These are phyloP conservation scores for Silene noctiflora DNA, from an alignment of 179 eudicot genomes.

Conservation along the genomic window DNA sequence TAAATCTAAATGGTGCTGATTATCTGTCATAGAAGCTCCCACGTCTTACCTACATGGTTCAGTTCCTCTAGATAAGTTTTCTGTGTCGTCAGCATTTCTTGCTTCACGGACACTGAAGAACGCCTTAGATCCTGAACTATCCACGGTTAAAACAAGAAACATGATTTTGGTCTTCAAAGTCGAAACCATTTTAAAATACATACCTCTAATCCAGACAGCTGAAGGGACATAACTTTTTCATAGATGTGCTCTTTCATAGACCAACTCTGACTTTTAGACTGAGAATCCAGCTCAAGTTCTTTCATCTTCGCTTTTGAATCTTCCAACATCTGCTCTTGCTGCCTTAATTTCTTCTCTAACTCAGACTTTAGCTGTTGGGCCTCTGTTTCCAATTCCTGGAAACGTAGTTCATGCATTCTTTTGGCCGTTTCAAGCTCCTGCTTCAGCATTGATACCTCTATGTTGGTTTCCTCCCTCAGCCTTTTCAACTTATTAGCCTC, in stretches of 20 bases:
- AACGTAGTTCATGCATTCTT: conserved; percentile 46
- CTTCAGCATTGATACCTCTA: conserved; percentile 47
- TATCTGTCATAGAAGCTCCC: conserved; percentile 14
- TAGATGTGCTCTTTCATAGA: conserved; percentile 54
- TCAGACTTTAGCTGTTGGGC: conserved; percentile 39
- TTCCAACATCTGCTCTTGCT: conserved; percentile 38
- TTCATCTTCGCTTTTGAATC: conserved; percentile 38
- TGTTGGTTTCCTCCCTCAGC: conserved; percentile 45
- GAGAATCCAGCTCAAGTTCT: conserved; percentile 52
- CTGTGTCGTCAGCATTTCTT: conserved; percentile 55
- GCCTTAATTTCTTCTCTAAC: conserved; percentile 49
- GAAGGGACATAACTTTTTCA: conserved; percentile 52
- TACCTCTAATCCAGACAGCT: conserved; percentile 67
- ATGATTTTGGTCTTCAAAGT: conserved; percentile 2
- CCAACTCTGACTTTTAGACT: conserved; percentile 48
- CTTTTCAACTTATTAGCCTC: conserved; percentile 40
- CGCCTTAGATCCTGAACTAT: conserved; percentile 64
- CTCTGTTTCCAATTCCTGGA: conserved; percentile 45
- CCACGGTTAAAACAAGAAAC: conserved; percentile 17
- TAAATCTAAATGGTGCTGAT: not conserved
- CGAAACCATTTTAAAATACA: conserved; percentile 14
- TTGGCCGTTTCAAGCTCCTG: conserved; percentile 51
- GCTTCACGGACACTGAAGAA: conserved; percentile 66
- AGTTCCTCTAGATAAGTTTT: conserved; percentile 61
- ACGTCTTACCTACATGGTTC: conserved; percentile 54